Evolutionary conservation across 2,329 filamentous ascomycete genomes (phyloP).

Genomic region (Chrysoporthe deuterocubensis): DNA sequence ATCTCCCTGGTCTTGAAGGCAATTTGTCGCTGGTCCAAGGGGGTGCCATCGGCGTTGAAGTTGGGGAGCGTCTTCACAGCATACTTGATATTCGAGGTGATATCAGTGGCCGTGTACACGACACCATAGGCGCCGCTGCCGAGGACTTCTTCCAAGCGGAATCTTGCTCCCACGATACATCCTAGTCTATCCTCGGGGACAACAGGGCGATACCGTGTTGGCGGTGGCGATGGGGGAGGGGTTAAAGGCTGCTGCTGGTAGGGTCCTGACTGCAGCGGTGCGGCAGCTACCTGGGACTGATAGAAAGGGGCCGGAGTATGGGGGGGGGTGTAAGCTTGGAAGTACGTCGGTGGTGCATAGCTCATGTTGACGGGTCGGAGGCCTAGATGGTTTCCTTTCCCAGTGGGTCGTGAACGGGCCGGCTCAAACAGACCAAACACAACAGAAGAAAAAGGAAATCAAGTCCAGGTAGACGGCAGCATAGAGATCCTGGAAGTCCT

Average conservation of each 20-base stretch:
- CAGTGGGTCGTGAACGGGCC: conserved; percentile 15
- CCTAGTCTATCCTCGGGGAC: conserved; percentile 86
- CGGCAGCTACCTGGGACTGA: neutral
- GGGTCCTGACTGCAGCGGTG: neutral
- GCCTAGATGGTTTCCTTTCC: conserved; percentile 5
- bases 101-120: conserved; percentile 87
- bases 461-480: conserved; percentile 13
- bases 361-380: conserved; percentile 8
- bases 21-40: conserved; percentile 81
- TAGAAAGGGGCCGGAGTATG: neutral
- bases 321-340: neutral
- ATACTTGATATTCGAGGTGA: conserved; percentile 80
- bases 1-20: conserved; percentile 95
- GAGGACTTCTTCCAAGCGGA: conserved; percentile 83
- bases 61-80: conserved; percentile 98
- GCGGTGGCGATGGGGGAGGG: conserved; percentile 33
- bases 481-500: conserved; percentile 18
- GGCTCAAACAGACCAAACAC: conserved; percentile 20
- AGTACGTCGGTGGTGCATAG: conserved; percentile 3
- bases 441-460: conserved; percentile 22
- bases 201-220: conserved; percentile 56
- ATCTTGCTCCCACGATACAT: conserved; percentile 77
- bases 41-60: conserved; percentile 70
- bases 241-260: conserved; percentile 10
- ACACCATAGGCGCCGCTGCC: conserved; percentile 96